Evolutionary conservation across 2,329 filamentous ascomycete genomes (phyloP), one percentile per base, ranked within the genome.

Genomic region (Knoxdaviesia proteae): DNA sequence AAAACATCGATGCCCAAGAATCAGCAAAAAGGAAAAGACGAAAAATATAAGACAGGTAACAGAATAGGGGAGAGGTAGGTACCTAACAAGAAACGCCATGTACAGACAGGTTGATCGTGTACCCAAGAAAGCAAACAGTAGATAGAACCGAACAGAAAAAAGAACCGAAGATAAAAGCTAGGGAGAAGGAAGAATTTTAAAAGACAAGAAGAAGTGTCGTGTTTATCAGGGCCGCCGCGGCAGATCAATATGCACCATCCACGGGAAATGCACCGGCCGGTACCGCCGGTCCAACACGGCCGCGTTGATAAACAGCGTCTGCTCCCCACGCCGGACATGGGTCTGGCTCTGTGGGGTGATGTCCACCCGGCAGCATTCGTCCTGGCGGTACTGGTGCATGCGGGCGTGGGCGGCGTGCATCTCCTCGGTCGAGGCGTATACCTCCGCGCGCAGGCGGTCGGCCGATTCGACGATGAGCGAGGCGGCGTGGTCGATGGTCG

Each of bases 291-390:
- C 59, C 55, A 71, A 58, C 31, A 76, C 65, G 0, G 70, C 58
- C 1, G 68, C 69, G 51, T 75, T 75, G 6, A 74, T 60, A 48
- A 74, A 70, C 5, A 73, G 51, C 0, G 69, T 74, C 45, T 71
- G 59, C 33, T 55, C 53, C 3, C 62, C 64, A 6, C 34, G 20
- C 3, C 20, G 20, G 3, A 20, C 20, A 3, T 20, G 20, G 20
- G 20, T 20, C 20, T 20, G 20, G 20, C 20, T 20, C 3, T 20
- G 20, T 20, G 34, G 34, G 11, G 34, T 9, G 11, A 36, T 9
- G 34, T 9, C 8, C 34, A 36, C 34, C 8, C 9, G 11, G 34
- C 34, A 36, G 34, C 11, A 36, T 36, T 11, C 3, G 9, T 36
- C 11, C 38, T 42, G 11, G 34, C 35, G 7, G 38, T 34, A 5